A percentile compares a stretch with the other conserved stretches of the same genome.
Conservation (phyloP, 1,284 basidiomycete genomes). For the Apiotrichum domesticum region DNA sequence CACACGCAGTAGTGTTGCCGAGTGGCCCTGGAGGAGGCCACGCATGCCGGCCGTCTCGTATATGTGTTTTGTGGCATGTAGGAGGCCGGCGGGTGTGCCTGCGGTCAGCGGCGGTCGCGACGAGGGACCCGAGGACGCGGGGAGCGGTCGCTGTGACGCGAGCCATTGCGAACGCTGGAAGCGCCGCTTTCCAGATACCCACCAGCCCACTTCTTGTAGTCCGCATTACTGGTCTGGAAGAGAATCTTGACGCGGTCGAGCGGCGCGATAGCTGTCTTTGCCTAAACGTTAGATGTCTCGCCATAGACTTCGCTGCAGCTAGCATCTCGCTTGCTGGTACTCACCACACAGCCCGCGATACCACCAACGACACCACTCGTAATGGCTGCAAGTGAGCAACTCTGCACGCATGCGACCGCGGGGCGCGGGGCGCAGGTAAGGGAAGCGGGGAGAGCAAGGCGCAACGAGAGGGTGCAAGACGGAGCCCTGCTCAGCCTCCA, state of each 20-base stretch:
- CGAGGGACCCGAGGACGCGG: too few relatives aligned
- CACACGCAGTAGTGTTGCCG: conserved; percentile 66
- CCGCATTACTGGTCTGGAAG: conserved; percentile 94
- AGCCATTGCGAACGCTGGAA: too few relatives aligned
- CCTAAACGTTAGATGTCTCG: conserved; percentile 51
- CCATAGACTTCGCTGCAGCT: too few relatives aligned
- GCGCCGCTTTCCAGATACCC: conserved; percentile 6
- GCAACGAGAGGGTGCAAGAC: too few relatives aligned
- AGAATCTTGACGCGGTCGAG: conserved; percentile 98
- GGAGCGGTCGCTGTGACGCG: too few relatives aligned
- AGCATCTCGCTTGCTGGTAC: conserved; percentile 39
- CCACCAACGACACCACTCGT: conserved; percentile 75
- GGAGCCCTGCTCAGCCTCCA: too few relatives aligned
- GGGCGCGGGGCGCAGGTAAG: neutral
- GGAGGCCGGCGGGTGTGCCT: conserved; percentile 55
- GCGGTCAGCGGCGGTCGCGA: neutral
- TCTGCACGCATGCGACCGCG: neutral
- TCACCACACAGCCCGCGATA: conserved; percentile 83
- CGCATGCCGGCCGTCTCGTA: conserved; percentile 64
- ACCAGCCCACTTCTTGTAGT: conserved; percentile 92
- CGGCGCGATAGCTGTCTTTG: conserved; percentile 94
- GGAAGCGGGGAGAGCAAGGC: neutral
- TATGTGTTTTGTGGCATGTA: conserved; percentile 74
- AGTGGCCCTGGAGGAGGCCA: conserved; percentile 92
- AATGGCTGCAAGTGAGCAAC: conserved; percentile 30